Evolutionary conservation across 2,329 filamentous ascomycete genomes (phyloP).

Genomic region (Ascochyta koolunga): DNA sequence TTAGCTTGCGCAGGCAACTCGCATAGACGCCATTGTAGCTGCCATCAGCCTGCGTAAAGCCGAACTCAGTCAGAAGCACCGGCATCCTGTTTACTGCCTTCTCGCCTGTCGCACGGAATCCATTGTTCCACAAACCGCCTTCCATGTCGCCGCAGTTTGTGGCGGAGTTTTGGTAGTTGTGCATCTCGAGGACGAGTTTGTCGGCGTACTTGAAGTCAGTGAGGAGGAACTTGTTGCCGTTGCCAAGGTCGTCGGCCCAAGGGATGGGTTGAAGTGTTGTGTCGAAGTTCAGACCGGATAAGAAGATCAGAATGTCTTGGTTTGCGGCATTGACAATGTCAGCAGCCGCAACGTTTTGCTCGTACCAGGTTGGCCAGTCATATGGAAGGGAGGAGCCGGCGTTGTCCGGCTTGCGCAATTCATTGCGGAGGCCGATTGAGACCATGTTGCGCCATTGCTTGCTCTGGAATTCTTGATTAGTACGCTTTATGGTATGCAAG

Average conservation of each 20-base stretch:
- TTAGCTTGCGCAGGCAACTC: conserved; percentile 59
- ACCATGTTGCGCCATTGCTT: conserved; percentile 57
- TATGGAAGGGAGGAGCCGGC: conserved; percentile 50
- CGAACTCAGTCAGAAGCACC: conserved; percentile 65
- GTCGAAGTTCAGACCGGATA: conserved; percentile 65
- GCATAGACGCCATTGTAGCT: conserved; percentile 58
- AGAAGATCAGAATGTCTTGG: conserved; percentile 61
- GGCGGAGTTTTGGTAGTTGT: conserved; percentile 64
- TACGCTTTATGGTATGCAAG: neutral
- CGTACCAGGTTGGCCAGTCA: conserved; percentile 65
- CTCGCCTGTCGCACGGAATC: conserved; percentile 59
- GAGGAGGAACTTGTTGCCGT: conserved; percentile 55
- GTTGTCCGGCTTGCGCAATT: conserved; percentile 45
- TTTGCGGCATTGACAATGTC: conserved; percentile 60
- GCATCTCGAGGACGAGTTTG: conserved; percentile 66
- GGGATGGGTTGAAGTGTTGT: conserved; percentile 61
- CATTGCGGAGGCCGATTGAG: conserved; percentile 64
- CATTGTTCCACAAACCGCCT: conserved; percentile 56
- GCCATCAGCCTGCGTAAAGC: conserved; percentile 54
- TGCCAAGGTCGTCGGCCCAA: conserved; percentile 55
- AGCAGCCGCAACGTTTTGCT: conserved; percentile 56
- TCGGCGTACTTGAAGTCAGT: conserved; percentile 58
- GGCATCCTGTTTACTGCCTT: conserved; percentile 55
- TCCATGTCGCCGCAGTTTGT: conserved; percentile 56
- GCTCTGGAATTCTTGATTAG: conserved; percentile 19